Evolutionary conservation across 371 early-diverging fungal genomes (phyloP), one percentile per base, ranked within the genome.

Genomic region (Apophysomyces elegans): DNA sequence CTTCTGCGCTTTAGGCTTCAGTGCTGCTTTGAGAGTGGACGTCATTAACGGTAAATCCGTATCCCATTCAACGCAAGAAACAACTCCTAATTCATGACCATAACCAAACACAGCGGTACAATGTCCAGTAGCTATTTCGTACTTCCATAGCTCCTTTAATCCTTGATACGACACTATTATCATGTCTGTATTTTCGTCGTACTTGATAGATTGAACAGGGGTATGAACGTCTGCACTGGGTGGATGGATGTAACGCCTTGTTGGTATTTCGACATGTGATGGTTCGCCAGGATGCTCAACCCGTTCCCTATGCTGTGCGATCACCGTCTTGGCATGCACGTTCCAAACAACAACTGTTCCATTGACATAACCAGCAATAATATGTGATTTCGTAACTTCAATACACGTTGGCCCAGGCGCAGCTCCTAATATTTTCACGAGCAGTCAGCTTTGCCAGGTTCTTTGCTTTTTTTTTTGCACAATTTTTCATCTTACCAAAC

Each of bases 51-150:
- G 37, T 37, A 60, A 18, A 12, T 65, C 44, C 8, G 32, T 72
- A 61, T 84, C 80, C 78, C 80, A 81, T 63, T 77, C 64, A 58
- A 84, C 74, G 37, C 76, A 78, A 1, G 78, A 76, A 13, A 84
- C 65, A 9, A 58, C 68, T 4, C 70, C 81, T 2, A 63, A 12
- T 0, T 13, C 21, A 64, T 80, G 78, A 0, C 77, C 77, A 11
- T 64, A 58, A 1, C 58, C 68, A 67, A 73, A 82, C 0, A 67
- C 44, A 37, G 71, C 73, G 14, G 71, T 35, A 37, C 75, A 68
- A 11, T 62, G 14, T 14, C 81, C 77, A 7, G 70, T 75, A 0
- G 62, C 37, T 9, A 76, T 57, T 39, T 66, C 47, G 43, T 75
- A 82, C 44, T 78, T 77, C 36, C 38, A 66, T 1, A 79, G 41